These are phyloP conservation scores for Komagataella populi DNA, from an alignment of 805 yeast species.

Conservation along the genomic window DNA sequence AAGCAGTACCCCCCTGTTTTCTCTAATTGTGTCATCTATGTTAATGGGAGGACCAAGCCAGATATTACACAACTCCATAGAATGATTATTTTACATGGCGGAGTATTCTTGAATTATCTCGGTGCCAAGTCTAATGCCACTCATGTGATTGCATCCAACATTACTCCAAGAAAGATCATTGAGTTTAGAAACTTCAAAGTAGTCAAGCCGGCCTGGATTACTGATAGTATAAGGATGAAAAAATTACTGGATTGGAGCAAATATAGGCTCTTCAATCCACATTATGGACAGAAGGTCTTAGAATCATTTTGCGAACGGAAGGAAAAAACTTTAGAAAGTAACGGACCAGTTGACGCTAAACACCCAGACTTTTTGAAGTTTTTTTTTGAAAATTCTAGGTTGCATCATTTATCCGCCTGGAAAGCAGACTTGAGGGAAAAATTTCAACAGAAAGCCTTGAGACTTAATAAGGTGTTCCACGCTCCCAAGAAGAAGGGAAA, in stretches of 20 bases:
- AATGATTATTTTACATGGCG: slow-evolving; percentile 67
- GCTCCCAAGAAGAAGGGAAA: slow-evolving; percentile 6
- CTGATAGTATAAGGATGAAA: slow-evolving; percentile 39
- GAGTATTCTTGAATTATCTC: slow-evolving; percentile 55
- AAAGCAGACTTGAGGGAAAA: slow-evolving; percentile 57
- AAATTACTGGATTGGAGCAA: slow-evolving; percentile 56
- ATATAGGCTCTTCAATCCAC: slow-evolving; percentile 38
- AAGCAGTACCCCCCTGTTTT: slow-evolving; percentile 32
- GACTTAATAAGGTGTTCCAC: slow-evolving; percentile 3
- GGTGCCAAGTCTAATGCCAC: slow-evolving; percentile 64
- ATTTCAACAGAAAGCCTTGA: slow-evolving; percentile 37
- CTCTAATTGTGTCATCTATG: slow-evolving; percentile 49
- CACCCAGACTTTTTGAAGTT: slow-evolving; percentile 62
- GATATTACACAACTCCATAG: slow-evolving; percentile 61
- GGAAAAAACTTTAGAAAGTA: slow-evolving; percentile 5
- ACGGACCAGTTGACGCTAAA: slow-evolving; percentile 35
- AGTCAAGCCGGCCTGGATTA: slow-evolving; percentile 74
- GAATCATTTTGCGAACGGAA: slow-evolving; percentile 7
- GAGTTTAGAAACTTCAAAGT: slow-evolving; percentile 62
- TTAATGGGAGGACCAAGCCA: slow-evolving; percentile 86
- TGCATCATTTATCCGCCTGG: slow-evolving; percentile 85
- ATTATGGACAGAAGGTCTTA: slow-evolving; percentile 39
- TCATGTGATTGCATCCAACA: slow-evolving; percentile 67
- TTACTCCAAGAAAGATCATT: slow-evolving; percentile 63
- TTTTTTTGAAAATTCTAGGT: slow-evolving; percentile 69